Evolutionary conservation across 73 alveolate species (phyloP).

Genomic region (Paramecium primaurelia): DNA sequence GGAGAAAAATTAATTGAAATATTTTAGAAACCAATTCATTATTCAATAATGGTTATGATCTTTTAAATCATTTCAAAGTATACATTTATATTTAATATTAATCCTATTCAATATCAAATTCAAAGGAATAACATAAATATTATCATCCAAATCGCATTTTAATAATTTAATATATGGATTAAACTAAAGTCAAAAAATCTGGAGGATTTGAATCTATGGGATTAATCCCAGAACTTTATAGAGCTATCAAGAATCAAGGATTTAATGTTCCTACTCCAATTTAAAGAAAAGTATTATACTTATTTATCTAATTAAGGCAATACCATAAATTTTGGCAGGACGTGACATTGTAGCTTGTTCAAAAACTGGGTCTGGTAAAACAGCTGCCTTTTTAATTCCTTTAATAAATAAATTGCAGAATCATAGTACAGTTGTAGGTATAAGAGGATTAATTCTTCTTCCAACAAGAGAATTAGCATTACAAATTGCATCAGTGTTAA

Average conservation of each 20-base stretch:
- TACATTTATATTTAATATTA: background rate
- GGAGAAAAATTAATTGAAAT: background rate
- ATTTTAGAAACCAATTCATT: background rate
- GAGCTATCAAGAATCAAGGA: slow-evolving; percentile 89
- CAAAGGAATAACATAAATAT: background rate
- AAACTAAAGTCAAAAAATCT: slow-evolving; percentile 55
- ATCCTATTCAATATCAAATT: background rate
- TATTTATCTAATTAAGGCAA: slow-evolving; percentile 47
- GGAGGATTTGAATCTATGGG: slow-evolving; percentile 81
- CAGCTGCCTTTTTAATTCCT: slow-evolving; percentile 97
- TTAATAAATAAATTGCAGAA: slow-evolving; percentile 78
- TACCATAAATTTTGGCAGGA: slow-evolving; percentile 94
- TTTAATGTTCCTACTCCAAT: slow-evolving; percentile 96
- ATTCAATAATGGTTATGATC: background rate
- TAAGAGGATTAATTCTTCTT: slow-evolving; percentile 87
- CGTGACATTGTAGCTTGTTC: slow-evolving; percentile 94
- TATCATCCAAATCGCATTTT: background rate
- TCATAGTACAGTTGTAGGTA: slow-evolving; percentile 93
- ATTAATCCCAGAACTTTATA: slow-evolving; percentile 64
- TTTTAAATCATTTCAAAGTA: background rate
- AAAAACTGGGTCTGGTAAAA: slow-evolving; percentile 98
- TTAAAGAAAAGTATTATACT: slow-evolving; percentile 75
- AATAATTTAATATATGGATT: slow-evolving; percentile 5
- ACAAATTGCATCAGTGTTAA: slow-evolving; percentile 89
- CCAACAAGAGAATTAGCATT: slow-evolving; percentile 97